Conservation (phyloP, 768 basidiomycete genomes). For the Lyophyllum atratum region DNA sequence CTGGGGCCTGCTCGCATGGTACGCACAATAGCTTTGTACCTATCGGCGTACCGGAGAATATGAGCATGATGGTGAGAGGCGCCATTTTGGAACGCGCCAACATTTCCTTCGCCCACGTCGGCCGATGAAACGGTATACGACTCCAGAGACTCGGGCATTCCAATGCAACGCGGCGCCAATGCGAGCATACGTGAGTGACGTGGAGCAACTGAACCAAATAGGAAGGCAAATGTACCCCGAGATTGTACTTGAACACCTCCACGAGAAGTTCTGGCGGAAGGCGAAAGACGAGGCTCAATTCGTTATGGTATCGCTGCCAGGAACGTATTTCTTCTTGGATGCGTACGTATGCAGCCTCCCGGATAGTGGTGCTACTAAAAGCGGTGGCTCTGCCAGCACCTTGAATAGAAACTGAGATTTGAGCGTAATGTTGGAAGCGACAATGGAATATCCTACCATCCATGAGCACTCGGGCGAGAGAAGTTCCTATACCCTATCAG, state of each 20-base stretch:
- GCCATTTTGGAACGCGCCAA: not conserved
- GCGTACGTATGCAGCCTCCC: not conserved
- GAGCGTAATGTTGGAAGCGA: no score
- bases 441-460: no score
- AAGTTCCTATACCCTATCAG: no score
- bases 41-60: no score
- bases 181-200: not conserved
- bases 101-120: not conserved
- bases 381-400: no score
- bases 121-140: not conserved
- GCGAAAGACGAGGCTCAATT: not conserved
- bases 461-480: no score
- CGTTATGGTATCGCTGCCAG: not conserved
- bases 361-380: not conserved
- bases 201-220: not conserved
- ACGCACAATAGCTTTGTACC: no score
- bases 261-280: not conserved
- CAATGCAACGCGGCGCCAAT: conserved; percentile 1
- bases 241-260: not conserved
- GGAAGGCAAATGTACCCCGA: not conserved
- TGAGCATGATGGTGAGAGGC: not conserved
- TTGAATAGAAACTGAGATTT: no score
- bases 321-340: not conserved
- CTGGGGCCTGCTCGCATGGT: not conserved
- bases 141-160: conserved; percentile 1